phyloP scores from a whole-genome alignment of 2,329 filamentous ascomycete species.

The Fusarium sp. region DNA sequence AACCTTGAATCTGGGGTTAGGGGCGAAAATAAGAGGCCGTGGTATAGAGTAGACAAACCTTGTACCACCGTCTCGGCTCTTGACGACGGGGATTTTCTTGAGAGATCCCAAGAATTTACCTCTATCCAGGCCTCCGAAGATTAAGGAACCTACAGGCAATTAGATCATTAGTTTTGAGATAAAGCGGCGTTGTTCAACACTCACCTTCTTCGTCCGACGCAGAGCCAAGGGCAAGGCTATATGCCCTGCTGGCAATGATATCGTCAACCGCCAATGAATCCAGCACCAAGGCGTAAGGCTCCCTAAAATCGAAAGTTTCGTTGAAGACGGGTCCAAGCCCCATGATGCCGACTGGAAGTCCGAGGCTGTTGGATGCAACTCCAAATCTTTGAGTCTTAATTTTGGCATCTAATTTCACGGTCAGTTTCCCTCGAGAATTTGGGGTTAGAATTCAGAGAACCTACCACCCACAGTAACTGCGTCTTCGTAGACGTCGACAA shows the following conservation, averaged over 20 bases:
- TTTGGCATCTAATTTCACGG: neutral
- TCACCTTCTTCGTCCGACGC: slow-evolving; percentile 2
- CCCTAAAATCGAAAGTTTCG: slow-evolving; percentile 36
- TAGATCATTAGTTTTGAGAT: too few relatives aligned
- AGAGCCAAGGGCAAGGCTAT: slow-evolving; percentile 41
- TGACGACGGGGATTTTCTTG: slow-evolving; percentile 63
- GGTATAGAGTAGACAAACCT: neutral
- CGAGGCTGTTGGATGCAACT: slow-evolving; percentile 34
- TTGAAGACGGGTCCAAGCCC: slow-evolving; percentile 40
- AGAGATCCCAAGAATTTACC: slow-evolving; percentile 64
- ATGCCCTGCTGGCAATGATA: slow-evolving; percentile 46
- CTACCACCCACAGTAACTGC: slow-evolving; percentile 2
- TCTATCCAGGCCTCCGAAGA: slow-evolving; percentile 67
- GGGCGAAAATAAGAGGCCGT: neutral
- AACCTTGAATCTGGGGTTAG: slow-evolving; percentile 38
- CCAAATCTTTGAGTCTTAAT: slow-evolving; percentile 37
- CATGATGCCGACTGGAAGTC: slow-evolving; percentile 39
- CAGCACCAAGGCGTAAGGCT: slow-evolving; percentile 42
- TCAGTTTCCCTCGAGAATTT: neutral
- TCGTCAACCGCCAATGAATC: slow-evolving; percentile 40
- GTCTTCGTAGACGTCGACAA: slow-evolving; percentile 3
- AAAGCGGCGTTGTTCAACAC: neutral
- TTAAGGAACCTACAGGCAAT: slow-evolving; percentile 25
- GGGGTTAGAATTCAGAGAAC: neutral
- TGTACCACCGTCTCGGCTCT: slow-evolving; percentile 40